phyloP scores from a whole-genome alignment of 352 stramenopile genomes.

The Albugo laibachii region DNA sequence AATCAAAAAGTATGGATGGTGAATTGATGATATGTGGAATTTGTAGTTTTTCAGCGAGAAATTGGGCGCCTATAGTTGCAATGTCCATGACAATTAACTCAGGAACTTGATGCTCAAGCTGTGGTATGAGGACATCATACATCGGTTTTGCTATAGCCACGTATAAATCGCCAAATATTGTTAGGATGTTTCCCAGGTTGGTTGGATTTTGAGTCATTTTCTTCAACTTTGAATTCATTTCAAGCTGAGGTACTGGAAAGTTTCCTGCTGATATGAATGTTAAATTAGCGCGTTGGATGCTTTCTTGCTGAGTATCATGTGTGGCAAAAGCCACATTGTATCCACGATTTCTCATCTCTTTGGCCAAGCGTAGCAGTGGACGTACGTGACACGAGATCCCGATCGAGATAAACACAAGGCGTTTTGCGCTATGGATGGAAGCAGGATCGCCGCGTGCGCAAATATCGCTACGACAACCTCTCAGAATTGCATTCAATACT shows the following conservation, averaged over 20 bases:
- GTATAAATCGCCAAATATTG: slow-evolving; percentile 81
- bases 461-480: too few relatives aligned
- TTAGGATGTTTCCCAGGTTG: slow-evolving; percentile 70
- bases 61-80: slow-evolving; percentile 53
- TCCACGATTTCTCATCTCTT: slow-evolving; percentile 44
- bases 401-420: slow-evolving; percentile 68
- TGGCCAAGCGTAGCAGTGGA: slow-evolving; percentile 53
- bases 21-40: slow-evolving; percentile 71
- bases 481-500: too few relatives aligned
- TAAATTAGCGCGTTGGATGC: slow-evolving; percentile 26
- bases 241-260: slow-evolving; percentile 56
- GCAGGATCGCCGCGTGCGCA: background rate
- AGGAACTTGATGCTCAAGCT: slow-evolving; percentile 18
- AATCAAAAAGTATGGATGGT: slow-evolving; percentile 67
- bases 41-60: slow-evolving; percentile 55
- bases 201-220: slow-evolving; percentile 63
- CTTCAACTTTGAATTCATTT: slow-evolving; percentile 45
- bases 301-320: slow-evolving; percentile 61
- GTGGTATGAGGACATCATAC: slow-evolving; percentile 45
- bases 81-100: slow-evolving; percentile 69
- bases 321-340: slow-evolving; percentile 69
- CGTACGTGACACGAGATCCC: slow-evolving; percentile 61
- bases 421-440: slow-evolving; percentile 7
- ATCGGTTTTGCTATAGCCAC: slow-evolving; percentile 51
- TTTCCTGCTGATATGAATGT: slow-evolving; percentile 49